Evolutionary conservation across 2,329 filamentous ascomycete species (phyloP), one percentile per base, ranked within the genome.

Genomic region (Arthrobotrys sinensis): DNA sequence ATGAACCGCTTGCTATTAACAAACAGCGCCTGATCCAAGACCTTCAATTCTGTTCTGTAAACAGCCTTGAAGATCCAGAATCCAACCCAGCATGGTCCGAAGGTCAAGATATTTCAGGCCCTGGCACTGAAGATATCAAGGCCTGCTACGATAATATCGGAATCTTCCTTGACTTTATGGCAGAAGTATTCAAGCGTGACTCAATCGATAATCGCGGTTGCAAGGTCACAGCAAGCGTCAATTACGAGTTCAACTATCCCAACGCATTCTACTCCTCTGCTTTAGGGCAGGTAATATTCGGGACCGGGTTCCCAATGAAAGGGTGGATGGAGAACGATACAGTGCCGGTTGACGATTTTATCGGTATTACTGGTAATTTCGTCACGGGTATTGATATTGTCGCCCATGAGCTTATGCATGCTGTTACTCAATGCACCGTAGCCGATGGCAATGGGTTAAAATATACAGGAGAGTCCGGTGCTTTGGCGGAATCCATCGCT

Each of bases 201-300:
- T 53, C 50, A 6, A 28, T 53, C 14, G 50, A 53, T 53, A 53
- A 53, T 53, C 24, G 28, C 28, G 50, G 50, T 19, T 32, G 50
- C n/a, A 53, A 53, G 11, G 50, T 53, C 12, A 19, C n/a, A 14
- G 50, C 50, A 8, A 19, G 24, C 14, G 50, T 53, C 50, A 53
- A 53, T 8, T 53, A 32, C 24, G 48, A 53, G 12, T 53, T 53
- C 24, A 34, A 53, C 28, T 53, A 53, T 36, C 50, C 50, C 50
- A 53, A 53, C n/a, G 50, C 50, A 34, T 53, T 53, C n/a, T 53
- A 53, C 21, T 34, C 24, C 7, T 53, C 50, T 14, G 50, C 50
- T n/a, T 53, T 53, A 28, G 50, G 28, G 4, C 28, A 19, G n/a
- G 50, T 53, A n/a, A 12, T 53, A n/a, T 53, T 53, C 7, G 50